Evolutionary conservation across 2,329 filamentous ascomycete genomes (phyloP), one percentile per base, ranked within the genome.

Genomic region (Diaporthe caulivora): DNA sequence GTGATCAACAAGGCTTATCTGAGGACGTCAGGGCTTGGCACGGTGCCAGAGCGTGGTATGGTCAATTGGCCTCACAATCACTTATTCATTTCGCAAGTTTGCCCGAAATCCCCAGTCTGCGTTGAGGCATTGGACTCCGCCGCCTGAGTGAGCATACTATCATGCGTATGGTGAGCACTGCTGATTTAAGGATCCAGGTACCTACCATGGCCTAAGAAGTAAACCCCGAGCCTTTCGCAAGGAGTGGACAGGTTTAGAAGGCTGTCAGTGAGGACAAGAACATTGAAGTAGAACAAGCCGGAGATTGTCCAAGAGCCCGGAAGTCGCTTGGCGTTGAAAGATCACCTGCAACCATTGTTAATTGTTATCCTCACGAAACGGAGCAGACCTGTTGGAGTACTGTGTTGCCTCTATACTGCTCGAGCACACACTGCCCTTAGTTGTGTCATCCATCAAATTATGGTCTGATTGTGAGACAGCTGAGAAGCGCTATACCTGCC

Each of bases 401-500:
- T 40, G 47, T 29, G 15, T n/a, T 51, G 13, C 11, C 62, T 1
- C 11, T 15, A 7, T 11, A 21, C 15, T 47, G n/a, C 31, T 67
- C 21, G 31, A 51, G 47, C 47, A 67, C 47, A 67, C 6, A 67
- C 24, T 40, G 4, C n/a, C 51, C 44, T 53, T 37, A 13, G 21
- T 67, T 53, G 44, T 29, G 34, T 18, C 47, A 37, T 40, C 62
- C n/a, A 26, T 37, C 29, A 26, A n/a, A 53, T 29, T 21, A 67
- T 51, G 62, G 49, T 37, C n/a, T 29, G 31, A 53, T 49, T 26
- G 31, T 67, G 62, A 53, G 62, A 53, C 62, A 67, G 15, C 8
- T 53, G 15, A 13, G 21, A 65, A 24, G 44, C 44, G 24, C 29
- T 26, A 37, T 31, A 40, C 47, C n/a, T 40, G 62, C n/a, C n/a